Evolutionary conservation across 2,329 filamentous ascomycete genomes (phyloP).

Genomic region (Fusarium irregulare): DNA sequence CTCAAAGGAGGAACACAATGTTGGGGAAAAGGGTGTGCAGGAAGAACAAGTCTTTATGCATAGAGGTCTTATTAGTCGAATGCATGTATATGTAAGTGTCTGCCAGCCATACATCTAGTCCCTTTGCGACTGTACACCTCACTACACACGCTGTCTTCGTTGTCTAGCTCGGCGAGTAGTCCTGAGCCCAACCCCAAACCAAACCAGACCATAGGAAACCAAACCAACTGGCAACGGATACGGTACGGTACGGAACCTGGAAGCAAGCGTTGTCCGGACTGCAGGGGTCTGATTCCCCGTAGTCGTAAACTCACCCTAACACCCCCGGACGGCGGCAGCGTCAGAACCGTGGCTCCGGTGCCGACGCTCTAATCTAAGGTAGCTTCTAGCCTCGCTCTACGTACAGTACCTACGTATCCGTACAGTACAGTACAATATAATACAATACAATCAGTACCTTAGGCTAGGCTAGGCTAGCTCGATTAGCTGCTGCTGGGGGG

Average conservation of each 20-base stretch:
- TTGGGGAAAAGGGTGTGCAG: conserved; percentile 2
- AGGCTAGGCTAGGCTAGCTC: conserved; percentile 1
- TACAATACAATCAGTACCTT: background rate
- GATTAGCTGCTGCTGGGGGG: conserved; percentile 17
- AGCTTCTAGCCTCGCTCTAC: background rate
- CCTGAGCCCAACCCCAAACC: conserved; percentile 3
- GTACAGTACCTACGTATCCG: background rate
- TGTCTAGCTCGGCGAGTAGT: background rate
- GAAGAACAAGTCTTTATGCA: background rate
- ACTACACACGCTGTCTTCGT: conserved; percentile 3
- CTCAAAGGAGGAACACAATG: background rate
- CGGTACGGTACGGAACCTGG: background rate
- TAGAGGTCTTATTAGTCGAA: background rate
- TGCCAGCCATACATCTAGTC: background rate
- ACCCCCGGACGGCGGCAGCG: conserved; percentile 39
- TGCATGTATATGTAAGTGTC: background rate
- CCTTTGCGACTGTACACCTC: conserved; percentile 3
- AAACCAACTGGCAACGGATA: conserved; percentile 21
- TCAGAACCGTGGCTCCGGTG: conserved; percentile 47
- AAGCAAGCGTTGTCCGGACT: conserved; percentile 26
- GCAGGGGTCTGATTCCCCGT: conserved; percentile 42
- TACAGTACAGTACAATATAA: background rate
- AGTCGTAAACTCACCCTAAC: background rate
- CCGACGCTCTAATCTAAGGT: conserved; percentile 34
- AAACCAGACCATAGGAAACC: conserved; percentile 6